Percentiles rank a stretch among this genome's conserved stretches.
phyloP scores from a whole-genome alignment of 352 stramenopile species.

The Phytopythium ostracodes region DNA sequence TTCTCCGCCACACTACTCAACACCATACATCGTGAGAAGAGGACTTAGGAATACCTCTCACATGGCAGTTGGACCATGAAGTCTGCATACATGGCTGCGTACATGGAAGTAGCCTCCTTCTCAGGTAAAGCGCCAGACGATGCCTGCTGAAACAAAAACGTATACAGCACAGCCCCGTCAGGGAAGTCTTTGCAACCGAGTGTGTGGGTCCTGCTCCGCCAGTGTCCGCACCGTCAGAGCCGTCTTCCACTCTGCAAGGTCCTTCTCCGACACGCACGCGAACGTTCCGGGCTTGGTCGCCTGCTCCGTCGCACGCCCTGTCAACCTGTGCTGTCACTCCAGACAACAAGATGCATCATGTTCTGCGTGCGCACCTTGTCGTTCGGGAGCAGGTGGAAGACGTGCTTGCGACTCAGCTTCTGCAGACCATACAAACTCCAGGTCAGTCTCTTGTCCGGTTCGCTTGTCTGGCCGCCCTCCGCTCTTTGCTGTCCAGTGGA shows the following conservation, averaged over 20 bases:
- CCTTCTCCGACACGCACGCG: constrained; percentile 50
- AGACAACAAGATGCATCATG: too few species aligned
- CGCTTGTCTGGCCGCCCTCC: too few species aligned
- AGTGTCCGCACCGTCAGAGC: constrained; percentile 37
- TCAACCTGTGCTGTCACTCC: constrained; percentile 2
- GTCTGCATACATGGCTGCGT: background rate
- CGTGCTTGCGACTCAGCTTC: constrained; percentile 57
- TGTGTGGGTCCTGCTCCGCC: too few species aligned
- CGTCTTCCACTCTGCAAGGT: constrained; percentile 55
- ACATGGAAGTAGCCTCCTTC: background rate
- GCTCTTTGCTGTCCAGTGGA: too few species aligned
- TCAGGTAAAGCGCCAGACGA: background rate
- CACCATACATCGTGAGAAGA: background rate
- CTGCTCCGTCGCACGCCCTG: constrained; percentile 11
- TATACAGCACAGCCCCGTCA: background rate
- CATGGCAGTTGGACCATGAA: background rate
- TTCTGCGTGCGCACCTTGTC: constrained; percentile 53
- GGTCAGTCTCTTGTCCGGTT: too few species aligned
- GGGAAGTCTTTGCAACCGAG: background rate
- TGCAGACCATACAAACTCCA: too few species aligned
- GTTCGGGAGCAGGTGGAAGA: constrained; percentile 51
- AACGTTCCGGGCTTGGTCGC: constrained; percentile 49
- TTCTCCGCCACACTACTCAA: constrained; percentile 40
- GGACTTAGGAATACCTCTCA: background rate
- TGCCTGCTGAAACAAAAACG: background rate